A percentile compares a stretch with the other conserved stretches of the same genome.
phyloP scores from a whole-genome alignment of 2,329 filamentous ascomycete genomes.

The Ceratocystiopsis sp. region DNA sequence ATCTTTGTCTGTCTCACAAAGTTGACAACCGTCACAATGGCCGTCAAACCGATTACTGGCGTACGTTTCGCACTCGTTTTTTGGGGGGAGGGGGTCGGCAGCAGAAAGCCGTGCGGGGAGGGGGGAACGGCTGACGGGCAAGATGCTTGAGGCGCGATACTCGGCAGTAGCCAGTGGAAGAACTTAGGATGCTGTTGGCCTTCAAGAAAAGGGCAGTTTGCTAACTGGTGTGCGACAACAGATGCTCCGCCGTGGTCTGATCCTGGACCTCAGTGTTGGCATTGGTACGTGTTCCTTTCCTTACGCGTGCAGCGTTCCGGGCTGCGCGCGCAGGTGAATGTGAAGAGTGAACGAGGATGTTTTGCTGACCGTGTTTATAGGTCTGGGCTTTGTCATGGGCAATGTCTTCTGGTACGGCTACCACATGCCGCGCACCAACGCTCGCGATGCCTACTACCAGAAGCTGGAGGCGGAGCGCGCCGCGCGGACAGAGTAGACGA shows the following conservation, averaged over 20 bases:
- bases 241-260: slow-evolving; percentile 44
- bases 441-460: slow-evolving; percentile 41
- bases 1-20: no score
- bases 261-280: slow-evolving; percentile 37
- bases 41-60: slow-evolving; percentile 40
- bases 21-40: slow-evolving; percentile 25
- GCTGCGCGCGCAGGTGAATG: no score
- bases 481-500: slow-evolving; percentile 9
- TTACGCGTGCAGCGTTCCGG: no score
- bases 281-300: slow-evolving; percentile 16
- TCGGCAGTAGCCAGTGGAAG: no score
- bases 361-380: no score
- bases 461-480: slow-evolving; percentile 41
- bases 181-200: no score
- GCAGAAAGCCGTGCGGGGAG: no score
- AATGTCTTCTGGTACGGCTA: slow-evolving; percentile 45
- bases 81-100: not conserved
- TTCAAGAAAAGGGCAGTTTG: no score
- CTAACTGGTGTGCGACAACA: slow-evolving; percentile 12
- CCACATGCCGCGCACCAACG: slow-evolving; percentile 42
- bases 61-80: slow-evolving; percentile 27
- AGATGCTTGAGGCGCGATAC: no score
- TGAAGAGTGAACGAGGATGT: no score
- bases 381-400: slow-evolving; percentile 35
- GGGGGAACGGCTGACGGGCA: no score